Percentiles rank a stretch among this genome's conserved stretches.
Conservation (phyloP, 2,329 filamentous ascomycete species). For the Sarocladium strictum region DNA sequence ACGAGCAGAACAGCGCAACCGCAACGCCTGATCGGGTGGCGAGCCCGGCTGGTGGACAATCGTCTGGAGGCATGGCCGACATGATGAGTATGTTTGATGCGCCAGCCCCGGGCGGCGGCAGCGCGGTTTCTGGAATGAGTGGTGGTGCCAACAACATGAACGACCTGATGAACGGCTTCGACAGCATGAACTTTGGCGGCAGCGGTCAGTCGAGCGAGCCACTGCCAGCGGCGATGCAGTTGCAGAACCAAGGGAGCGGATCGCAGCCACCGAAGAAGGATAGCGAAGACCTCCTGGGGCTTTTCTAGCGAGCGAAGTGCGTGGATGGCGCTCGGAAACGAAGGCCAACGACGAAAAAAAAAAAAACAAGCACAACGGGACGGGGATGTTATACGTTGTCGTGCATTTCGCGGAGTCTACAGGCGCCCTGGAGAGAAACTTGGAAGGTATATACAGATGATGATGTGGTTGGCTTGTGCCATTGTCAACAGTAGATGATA, state of each 20-base stretch:
- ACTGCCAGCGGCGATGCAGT: constrained; percentile 56
- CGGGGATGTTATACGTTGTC: background rate
- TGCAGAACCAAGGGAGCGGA: constrained; percentile 29
- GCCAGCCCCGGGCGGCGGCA: constrained; percentile 39
- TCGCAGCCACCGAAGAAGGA: constrained; percentile 43
- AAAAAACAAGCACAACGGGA: background rate
- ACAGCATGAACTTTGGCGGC: constrained; percentile 67
- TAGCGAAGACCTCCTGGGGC: constrained; percentile 53
- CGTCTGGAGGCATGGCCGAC: constrained; percentile 49
- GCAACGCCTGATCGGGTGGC: constrained; percentile 64
- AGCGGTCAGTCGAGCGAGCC: constrained; percentile 45
- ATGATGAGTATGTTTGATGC: constrained; percentile 68
- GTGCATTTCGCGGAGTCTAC: background rate
- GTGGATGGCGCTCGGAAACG: too few relatives aligned
- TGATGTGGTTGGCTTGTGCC: background rate
- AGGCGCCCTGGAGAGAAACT: background rate
- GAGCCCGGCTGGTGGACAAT: constrained; percentile 46
- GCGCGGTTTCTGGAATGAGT: constrained; percentile 27
- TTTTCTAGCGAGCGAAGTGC: constrained; percentile 28
- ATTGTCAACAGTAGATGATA: background rate
- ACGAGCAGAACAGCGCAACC: constrained; percentile 50
- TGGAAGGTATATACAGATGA: constrained; percentile 1
- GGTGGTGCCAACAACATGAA: constrained; percentile 59
- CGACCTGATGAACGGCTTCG: constrained; percentile 88
- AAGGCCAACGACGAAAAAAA: too few relatives aligned